Evolutionary conservation across 2,329 filamentous ascomycete genomes (phyloP), one percentile per base, ranked within the genome.

Genomic region (Xylariales sp.): DNA sequence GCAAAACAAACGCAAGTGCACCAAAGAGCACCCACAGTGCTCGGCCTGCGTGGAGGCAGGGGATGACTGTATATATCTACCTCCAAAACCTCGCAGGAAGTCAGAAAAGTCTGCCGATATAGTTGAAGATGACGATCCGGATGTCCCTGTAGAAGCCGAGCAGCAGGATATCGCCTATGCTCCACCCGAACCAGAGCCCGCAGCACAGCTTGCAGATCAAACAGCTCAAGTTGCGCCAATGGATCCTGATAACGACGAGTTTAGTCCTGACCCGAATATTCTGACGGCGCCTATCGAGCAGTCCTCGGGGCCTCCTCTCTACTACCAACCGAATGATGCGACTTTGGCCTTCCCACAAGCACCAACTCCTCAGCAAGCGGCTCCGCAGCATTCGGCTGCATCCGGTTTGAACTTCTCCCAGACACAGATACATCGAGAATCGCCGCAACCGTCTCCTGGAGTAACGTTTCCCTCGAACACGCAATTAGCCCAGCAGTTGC

Each of bases 11-110:
- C 42, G 41, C 2, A 55, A 59, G 51, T 65, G 62, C 42, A 57
- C 58, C 16, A 64, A 63, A 44, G 53, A 57, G 29, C 59, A 63
- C 37, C 62, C 62, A 4, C 50, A 47, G 24, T 65, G 62, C 41
- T 50, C 51, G 11, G 43, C 56, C 15, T 65, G 62, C 32, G 20
- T 45, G 28, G 41, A 51, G 12, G 46, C 47, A 4, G 51, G 46
- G 4, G 45, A 57, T 15, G 42, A 53, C 18, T 61, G 58, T 34
- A 31, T 56, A 21, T 61, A 61, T 36, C 38, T 52, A n/a, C 50
- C 55, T 1, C 52, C 55, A 2, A 58, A 51, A 15, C 49, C 57
- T 27, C 52, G 57, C 9, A 54, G 50, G 34, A 60, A 51, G 33
- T 54, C 54, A 3, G 48, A 47, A 29, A 53, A 56, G 29, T 34